phyloP scores from a whole-genome alignment of 257 asterid species.

The Knoxia roxburghii region DNA sequence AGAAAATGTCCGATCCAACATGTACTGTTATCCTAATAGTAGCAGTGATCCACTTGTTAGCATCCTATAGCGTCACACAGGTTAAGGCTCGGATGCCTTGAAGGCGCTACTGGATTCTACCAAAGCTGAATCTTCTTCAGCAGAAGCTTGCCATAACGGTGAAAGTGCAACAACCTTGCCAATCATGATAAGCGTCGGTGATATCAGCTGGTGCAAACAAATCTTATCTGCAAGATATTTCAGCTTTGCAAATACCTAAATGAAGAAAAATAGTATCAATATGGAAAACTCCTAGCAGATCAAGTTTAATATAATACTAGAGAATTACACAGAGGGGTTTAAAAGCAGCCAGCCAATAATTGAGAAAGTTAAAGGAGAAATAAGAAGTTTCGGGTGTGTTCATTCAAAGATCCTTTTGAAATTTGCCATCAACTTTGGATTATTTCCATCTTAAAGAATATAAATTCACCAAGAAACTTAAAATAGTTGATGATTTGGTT shows the following conservation, averaged over 20 bases:
- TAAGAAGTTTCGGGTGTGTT: not conserved
- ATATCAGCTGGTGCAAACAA: slow-evolving; percentile 46
- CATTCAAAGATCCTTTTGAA: not conserved
- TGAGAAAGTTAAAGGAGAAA: not conserved
- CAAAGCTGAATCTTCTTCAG: slow-evolving; percentile 29
- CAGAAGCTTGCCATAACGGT: slow-evolving; percentile 60
- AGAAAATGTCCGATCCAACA: not conserved
- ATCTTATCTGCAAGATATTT: slow-evolving; percentile 62
- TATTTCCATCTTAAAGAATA: not conserved
- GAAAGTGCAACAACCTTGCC: slow-evolving; percentile 86
- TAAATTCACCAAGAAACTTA: not conserved
- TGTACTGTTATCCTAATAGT: not conserved
- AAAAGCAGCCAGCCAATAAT: not conserved
- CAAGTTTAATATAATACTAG: too few species aligned
- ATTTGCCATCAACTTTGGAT: not conserved
- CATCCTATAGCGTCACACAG: not conserved
- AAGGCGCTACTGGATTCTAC: slow-evolving; percentile 32
- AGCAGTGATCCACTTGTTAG: not conserved
- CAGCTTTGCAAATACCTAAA: slow-evolving; percentile 70
- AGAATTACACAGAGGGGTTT: not conserved
- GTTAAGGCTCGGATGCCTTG: not conserved
- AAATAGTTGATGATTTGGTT: not conserved
- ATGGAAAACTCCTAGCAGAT: not conserved
- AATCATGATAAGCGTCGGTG: slow-evolving; percentile 73
- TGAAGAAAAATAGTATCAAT: not conserved